Base-by-base conservation (phyloP, 192 early-diverging fungal species). In the Gigaspora rosea region DNA sequence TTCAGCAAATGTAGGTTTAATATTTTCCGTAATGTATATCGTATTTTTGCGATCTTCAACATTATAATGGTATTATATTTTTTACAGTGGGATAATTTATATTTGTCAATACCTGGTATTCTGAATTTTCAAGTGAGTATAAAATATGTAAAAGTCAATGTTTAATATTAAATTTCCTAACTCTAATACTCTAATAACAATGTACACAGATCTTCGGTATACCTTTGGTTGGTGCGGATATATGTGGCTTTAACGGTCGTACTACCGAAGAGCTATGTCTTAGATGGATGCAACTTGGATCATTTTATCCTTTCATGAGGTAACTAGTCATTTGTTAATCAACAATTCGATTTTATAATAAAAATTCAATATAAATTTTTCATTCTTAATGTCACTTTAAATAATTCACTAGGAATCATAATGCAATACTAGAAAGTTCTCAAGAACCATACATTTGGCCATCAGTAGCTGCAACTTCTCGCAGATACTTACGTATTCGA, bases 391-490 rank as follows among this genome's bases (percentile, higher is more conserved):
- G 27, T 27, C 27, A 27, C 27, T 27, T 27, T 27, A 27, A 27
- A 18, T 56, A 18, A 56, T 54, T 18, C 36, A 41, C 36, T 18
- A 81, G 92, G 35, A 88, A 88, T 78, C 92, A 93, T 73, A 93
- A 92, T 68, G 75, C 79, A 12, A 82, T 85, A 48, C 73, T 64
- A 32, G 64, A 75, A 8, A n/a, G 36, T 4, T 70, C 83, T 20
- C 92, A 92, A 77, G 91, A 93, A 80, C 85, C 90, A 3, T 92
- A 91, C 59, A 57, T 84, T 9, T 92, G 91, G 90, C 76, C 80
- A 33, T 57, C 67, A 10, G 90, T 92, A 27, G 83, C 89, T 13
- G 86, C 88, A 59, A 83, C 87, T 20, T 76, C 85, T 11, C 79
- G 86, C 15, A 85, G 85, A 20, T 88, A 88, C 0, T 75, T 92